A percentile compares a stretch with the other conserved stretches of the same genome.
These are phyloP conservation scores for Komagataella pseudopastoris DNA, from an alignment of 805 yeast species.

Conservation along the genomic window DNA sequence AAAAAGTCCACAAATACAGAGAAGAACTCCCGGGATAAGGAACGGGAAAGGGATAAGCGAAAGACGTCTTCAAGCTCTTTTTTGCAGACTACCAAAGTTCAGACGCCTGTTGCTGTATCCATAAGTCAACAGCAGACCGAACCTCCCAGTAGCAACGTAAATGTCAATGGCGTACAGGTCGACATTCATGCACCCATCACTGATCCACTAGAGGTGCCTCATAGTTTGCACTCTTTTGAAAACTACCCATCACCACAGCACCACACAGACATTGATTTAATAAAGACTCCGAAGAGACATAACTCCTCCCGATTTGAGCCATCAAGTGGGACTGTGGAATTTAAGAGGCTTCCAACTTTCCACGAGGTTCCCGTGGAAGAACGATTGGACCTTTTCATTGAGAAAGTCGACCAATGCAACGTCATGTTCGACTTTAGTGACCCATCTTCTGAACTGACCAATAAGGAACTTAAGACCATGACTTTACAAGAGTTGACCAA, in stretches of 20 bases:
- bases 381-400: constrained; percentile 67
- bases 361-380: constrained; percentile 74
- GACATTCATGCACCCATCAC: background rate
- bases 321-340: constrained; percentile 41
- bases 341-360: constrained; percentile 71
- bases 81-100: constrained; percentile 3
- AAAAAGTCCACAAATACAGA: constrained; percentile 12
- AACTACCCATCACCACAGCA: constrained; percentile 47
- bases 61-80: constrained; percentile 12
- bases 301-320: constrained; percentile 88
- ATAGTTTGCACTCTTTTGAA: constrained; percentile 30
- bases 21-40: constrained; percentile 23
- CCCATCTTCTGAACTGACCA: constrained; percentile 82
- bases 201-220: background rate
- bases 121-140: background rate
- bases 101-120: background rate
- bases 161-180: background rate
- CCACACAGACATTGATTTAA: constrained; percentile 65
- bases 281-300: constrained; percentile 80
- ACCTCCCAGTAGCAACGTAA: background rate
- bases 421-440: constrained; percentile 89
- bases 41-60: constrained; percentile 23
- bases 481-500: constrained; percentile 85
- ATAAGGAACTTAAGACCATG: constrained; percentile 81
- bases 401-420: constrained; percentile 89